Percentiles rank a stretch among this genome's conserved stretches.
phyloP scores from a whole-genome alignment of 1,139 yeast species.

The Debaryomyces coudertii region DNA sequence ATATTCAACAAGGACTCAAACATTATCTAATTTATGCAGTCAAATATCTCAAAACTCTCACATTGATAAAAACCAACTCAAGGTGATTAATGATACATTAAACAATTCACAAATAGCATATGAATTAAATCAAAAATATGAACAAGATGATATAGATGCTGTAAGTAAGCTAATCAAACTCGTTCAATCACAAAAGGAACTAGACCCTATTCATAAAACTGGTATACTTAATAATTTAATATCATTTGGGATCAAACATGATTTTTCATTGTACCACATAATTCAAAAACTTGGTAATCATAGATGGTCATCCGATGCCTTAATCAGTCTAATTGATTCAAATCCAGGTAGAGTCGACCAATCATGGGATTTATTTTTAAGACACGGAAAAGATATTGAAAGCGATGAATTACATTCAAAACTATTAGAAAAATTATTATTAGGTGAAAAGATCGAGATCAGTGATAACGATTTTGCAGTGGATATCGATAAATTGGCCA shows the following conservation, averaged over 20 bases:
- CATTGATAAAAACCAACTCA: not conserved
- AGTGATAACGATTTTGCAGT: constrained; percentile 8
- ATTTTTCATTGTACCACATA: constrained; percentile 38
- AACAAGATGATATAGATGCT: constrained; percentile 8
- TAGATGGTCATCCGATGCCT: constrained; percentile 20
- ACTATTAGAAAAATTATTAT: constrained; percentile 25
- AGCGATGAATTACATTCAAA: constrained; percentile 19
- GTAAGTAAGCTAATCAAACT: constrained; percentile 4
- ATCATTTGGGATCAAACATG: constrained; percentile 19
- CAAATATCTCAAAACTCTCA: constrained; percentile 3
- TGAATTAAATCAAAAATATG: not conserved
- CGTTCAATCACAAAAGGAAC: not conserved
- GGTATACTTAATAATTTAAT: constrained; percentile 13
- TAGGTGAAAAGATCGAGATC: constrained; percentile 25
- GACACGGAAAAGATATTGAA: constrained; percentile 21
- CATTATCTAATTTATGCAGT: constrained; percentile 1
- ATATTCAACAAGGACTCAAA: constrained; percentile 1
- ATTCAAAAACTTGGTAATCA: constrained; percentile 22
- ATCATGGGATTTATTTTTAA: constrained; percentile 37
- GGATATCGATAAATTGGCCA: not conserved
- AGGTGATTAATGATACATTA: constrained; percentile 6
- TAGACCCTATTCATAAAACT: not conserved
- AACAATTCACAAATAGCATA: constrained; percentile 6
- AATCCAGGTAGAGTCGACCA: constrained; percentile 48
- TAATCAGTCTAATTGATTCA: constrained; percentile 29